Base-by-base conservation (phyloP, 148 eudicot species). In the Persicaria maculosa region DNA sequence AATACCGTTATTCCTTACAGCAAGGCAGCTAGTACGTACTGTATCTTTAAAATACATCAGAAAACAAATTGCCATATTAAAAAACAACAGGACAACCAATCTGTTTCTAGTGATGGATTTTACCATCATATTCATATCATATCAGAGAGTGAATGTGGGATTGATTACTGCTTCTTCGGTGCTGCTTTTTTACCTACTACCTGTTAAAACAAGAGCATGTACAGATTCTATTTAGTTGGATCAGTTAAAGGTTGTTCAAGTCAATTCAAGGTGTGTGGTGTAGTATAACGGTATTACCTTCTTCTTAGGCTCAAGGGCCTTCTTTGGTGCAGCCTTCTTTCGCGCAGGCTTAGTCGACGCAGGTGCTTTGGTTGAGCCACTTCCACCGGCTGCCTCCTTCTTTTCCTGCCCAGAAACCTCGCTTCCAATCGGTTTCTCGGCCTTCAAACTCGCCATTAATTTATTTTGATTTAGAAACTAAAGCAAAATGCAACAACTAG, bases 401-500 rank as follows among this genome's bases (percentile, higher is more conserved):
- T 57, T 19, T 6, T 57, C 9, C 9, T 65, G 70, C 70, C 46
- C 75, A 40, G 6, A 31, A n/a, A 36, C 31, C 67, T 68, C 72
- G 7, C 79, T 53, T 19, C 79, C 79, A 71, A 47, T 73, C n/a
- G 86, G 81, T 76, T 80, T 83, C 75, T 80, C 86, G 10, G 77
- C 64, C 74, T 80, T 83, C 59, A 83, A 36, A 43, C 83, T 80
- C 76, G 86, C 81, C 86, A 83, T 83, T 74, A 45, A 50, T 40
- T 74, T 43, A 16, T 4, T 57, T 65, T 40, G 31, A 11, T 20
- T 20, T 20, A 22, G 20, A 31, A 17, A 22, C 47, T 16, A 61
- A 72, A 72, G 57, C 5, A 17, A 20, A 14, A 16, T 67, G 44
- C 50, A 61, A 55, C 46, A 72, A 3, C 25, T 50, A 54, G 8